These are phyloP conservation scores for Ophiostoma tasmaniense DNA, from an alignment of 2,329 filamentous ascomycete species.

Conservation along the genomic window DNA sequence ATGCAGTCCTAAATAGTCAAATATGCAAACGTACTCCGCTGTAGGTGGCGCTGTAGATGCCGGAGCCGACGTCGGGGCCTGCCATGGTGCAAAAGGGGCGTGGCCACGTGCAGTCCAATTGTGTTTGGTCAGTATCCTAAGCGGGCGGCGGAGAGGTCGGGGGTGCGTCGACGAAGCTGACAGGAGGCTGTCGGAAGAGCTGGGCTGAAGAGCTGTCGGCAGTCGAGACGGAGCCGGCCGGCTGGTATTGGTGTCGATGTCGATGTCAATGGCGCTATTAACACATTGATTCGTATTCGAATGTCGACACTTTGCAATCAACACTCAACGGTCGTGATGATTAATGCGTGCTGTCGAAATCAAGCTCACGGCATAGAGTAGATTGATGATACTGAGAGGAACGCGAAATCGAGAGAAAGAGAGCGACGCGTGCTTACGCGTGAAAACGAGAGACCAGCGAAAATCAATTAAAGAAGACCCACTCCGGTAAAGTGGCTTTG, in stretches of 20 bases:
- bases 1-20: not conserved
- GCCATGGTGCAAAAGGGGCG: conserved; percentile 35
- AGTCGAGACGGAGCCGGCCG: not conserved
- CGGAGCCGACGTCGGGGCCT: conserved; percentile 30
- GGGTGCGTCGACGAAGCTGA: not conserved
- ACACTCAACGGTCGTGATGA: not conserved
- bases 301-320: not conserved
- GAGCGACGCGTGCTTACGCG: conserved; percentile 1
- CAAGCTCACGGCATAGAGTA: not conserved
- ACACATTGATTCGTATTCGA: not conserved
- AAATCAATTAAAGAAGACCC: conserved; percentile 7
- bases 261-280: not conserved
- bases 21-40: conserved; percentile 44
- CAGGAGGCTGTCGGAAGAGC: no score
- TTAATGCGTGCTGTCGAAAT: not conserved
- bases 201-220: not conserved
- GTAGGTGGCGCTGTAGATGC: conserved; percentile 61
- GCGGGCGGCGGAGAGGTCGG: not conserved
- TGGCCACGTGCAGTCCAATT: not conserved
- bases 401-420: not conserved
- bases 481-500: not conserved
- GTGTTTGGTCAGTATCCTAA: no score
- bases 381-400: not conserved
- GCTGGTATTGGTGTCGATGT: not conserved
- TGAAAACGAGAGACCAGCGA: not conserved